Evolutionary conservation across 2,329 filamentous ascomycete genomes (phyloP).

Genomic region (Aspergillus spinulosporus): DNA sequence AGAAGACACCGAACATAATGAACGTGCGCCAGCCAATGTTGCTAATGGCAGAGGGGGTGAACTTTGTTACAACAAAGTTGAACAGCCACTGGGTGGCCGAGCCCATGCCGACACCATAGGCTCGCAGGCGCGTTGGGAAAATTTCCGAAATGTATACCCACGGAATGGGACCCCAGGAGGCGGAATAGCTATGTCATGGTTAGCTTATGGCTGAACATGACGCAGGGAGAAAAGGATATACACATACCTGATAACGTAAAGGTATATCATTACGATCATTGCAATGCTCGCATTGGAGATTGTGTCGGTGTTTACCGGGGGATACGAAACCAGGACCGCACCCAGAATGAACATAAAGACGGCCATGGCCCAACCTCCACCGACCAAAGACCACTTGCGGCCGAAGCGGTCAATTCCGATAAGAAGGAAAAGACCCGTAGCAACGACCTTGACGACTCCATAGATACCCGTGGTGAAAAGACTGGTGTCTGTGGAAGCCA

Average conservation of each 20-base stretch:
- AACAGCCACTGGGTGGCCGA: constrained; percentile 44
- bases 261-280: constrained; percentile 36
- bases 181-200: constrained; percentile 21
- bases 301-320: constrained; percentile 16
- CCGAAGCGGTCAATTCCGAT: constrained; percentile 5
- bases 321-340: constrained; percentile 32
- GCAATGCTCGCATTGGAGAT: constrained; percentile 37
- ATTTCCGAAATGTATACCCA: constrained; percentile 40
- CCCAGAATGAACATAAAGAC: constrained; percentile 26
- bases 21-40: constrained; percentile 32
- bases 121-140: constrained; percentile 43
- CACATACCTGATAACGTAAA: constrained; percentile 4
- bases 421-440: constrained; percentile 31
- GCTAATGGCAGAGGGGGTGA: constrained; percentile 42
- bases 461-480: constrained; percentile 43
- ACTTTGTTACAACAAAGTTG: constrained; percentile 45
- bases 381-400: constrained; percentile 4
- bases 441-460: constrained; percentile 38
- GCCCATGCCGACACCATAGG: constrained; percentile 43
- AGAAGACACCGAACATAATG: constrained; percentile 46
- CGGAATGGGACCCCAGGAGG: constrained; percentile 32
- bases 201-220: background rate
- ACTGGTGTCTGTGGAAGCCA: constrained; percentile 36
- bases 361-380: constrained; percentile 1
- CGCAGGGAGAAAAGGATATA: background rate